Percentiles rank a stretch among this genome's conserved stretches.
Conservation (phyloP, 2,329 filamentous ascomycete genomes). For the Aspergillus versicolor region DNA sequence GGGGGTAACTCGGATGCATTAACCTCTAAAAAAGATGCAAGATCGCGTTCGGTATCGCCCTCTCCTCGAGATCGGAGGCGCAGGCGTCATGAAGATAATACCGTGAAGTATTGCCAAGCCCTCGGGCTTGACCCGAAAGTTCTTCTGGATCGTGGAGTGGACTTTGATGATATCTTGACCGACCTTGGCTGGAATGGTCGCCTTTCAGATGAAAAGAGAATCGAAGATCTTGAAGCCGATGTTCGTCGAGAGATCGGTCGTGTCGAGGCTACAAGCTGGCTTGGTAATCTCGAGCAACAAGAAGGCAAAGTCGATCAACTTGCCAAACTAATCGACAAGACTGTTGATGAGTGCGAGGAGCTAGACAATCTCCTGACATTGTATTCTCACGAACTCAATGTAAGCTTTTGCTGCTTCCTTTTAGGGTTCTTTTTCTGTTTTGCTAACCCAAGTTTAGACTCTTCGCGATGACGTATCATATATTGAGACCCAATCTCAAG, state of each 20-base stretch:
- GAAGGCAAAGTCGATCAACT: conserved; percentile 88
- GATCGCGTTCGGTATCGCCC: conserved; percentile 35
- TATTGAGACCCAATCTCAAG: conserved; percentile 95
- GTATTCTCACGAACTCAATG: conserved; percentile 90
- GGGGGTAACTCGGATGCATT: conserved; percentile 19
- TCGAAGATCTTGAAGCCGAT: conserved; percentile 78
- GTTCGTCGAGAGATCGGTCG: conserved; percentile 85
- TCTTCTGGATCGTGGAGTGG: conserved; percentile 72
- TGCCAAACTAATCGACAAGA: conserved; percentile 78
- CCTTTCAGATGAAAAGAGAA: conserved; percentile 69
- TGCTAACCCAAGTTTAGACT: conserved; percentile 58
- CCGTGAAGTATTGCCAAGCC: conserved; percentile 72
- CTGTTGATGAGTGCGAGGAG: conserved; percentile 95
- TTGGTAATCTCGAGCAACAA: conserved; percentile 78
- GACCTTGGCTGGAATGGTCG: conserved; percentile 88
- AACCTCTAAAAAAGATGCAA: conserved; percentile 22
- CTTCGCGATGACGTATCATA: conserved; percentile 94
- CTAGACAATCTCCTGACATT: conserved; percentile 90
- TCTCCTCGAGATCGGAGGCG: conserved; percentile 54
- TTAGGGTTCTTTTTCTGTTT: neutral
- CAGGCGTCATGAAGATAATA: conserved; percentile 68
- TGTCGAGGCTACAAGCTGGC: conserved; percentile 89
- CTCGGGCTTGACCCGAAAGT: conserved; percentile 75
- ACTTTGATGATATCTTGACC: conserved; percentile 79
- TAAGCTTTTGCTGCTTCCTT: conserved; percentile 47